These are phyloP conservation scores for Pseudisothecium myosuroides DNA, from an alignment of 225 moss, liverwort and hornwort species.

Conservation along the genomic window DNA sequence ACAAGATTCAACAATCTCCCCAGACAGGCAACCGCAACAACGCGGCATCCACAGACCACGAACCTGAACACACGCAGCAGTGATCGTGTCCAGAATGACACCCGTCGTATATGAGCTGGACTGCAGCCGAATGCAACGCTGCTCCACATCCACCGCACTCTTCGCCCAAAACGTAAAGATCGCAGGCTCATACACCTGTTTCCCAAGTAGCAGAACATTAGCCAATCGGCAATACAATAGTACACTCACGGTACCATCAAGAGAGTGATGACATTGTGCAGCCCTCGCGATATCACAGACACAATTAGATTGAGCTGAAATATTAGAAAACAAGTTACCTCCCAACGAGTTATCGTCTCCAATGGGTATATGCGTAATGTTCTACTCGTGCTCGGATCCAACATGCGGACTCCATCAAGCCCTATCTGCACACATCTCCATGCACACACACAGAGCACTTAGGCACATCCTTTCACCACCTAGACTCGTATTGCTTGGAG, in stretches of 20 bases:
- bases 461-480: not conserved
- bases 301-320: not conserved
- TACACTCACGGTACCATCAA: not conserved
- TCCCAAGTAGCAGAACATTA: not conserved
- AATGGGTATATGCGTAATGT: constrained; percentile 85
- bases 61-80: constrained; percentile 97
- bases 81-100: constrained; percentile 88
- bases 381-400: constrained; percentile 74
- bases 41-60: not conserved
- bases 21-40: not conserved
- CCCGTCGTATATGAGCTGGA: constrained; percentile 73
- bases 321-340: constrained; percentile 22
- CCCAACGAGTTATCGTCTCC: constrained; percentile 90
- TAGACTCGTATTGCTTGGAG: not conserved
- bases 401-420: constrained; percentile 94
- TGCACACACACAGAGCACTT: not conserved
- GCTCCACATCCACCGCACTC: constrained; percentile 89
- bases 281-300: not conserved
- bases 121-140: constrained; percentile 80
- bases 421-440: constrained; percentile 67
- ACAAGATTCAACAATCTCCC: not conserved
- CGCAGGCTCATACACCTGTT: constrained; percentile 75
- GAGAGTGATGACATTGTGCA: not conserved
- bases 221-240: not conserved
- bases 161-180: constrained; percentile 97